These are phyloP conservation scores for Fraxinus americana DNA, from an alignment of 257 asterid genomes.

Conservation along the genomic window DNA sequence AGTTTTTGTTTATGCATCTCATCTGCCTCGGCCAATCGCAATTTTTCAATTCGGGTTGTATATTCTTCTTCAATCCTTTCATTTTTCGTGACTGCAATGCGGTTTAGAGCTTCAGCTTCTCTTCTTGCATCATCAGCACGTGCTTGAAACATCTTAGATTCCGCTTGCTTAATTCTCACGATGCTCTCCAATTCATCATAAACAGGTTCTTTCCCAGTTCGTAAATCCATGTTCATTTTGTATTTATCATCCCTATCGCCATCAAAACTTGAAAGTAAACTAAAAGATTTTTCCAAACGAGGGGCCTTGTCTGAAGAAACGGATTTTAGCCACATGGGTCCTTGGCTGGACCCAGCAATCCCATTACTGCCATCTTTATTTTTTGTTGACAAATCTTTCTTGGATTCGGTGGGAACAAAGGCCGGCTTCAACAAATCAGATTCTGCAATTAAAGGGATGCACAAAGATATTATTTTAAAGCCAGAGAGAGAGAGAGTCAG, in stretches of 20 bases:
- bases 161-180: slow-evolving; percentile 85
- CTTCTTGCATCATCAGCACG: slow-evolving; percentile 94
- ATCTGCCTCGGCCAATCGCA: slow-evolving; percentile 84
- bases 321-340: slow-evolving; percentile 64
- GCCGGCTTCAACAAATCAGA: slow-evolving; percentile 44
- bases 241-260: slow-evolving; percentile 44
- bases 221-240: slow-evolving; percentile 43
- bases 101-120: slow-evolving; percentile 86
- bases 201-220: slow-evolving; percentile 50
- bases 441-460: slow-evolving; percentile 47
- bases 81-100: slow-evolving; percentile 63
- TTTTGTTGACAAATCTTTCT: slow-evolving; percentile 50
- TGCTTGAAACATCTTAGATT: slow-evolving; percentile 84
- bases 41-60: slow-evolving; percentile 54
- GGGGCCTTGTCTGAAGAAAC: slow-evolving; percentile 48
- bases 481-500: neutral
- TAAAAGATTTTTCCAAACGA: slow-evolving; percentile 50
- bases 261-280: slow-evolving; percentile 45
- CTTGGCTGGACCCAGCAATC: slow-evolving; percentile 61
- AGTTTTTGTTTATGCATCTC: slow-evolving; percentile 85
- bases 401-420: slow-evolving; percentile 36
- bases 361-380: slow-evolving; percentile 56
- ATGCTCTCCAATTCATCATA: slow-evolving; percentile 93
- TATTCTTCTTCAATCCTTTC: slow-evolving; percentile 85
- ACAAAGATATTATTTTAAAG: neutral